Evolutionary conservation across 2,329 filamentous ascomycete genomes (phyloP).

Genomic region (Clarireedia monteithiana): DNA sequence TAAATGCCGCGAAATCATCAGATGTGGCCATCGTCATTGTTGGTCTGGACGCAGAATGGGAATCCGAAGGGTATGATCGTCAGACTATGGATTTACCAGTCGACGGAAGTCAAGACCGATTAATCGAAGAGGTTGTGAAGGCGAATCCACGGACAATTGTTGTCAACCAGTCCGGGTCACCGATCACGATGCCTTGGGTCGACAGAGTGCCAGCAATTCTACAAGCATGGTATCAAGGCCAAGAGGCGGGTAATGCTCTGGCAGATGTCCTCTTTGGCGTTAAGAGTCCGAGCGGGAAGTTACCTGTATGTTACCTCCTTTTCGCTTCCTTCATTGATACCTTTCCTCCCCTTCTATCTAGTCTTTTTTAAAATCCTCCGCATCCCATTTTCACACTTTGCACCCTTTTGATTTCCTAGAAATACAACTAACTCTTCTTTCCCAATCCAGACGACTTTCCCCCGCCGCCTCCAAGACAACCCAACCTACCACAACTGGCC

Average conservation of each 20-base stretch:
- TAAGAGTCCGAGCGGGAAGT: conserved; percentile 58
- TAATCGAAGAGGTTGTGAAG: conserved; percentile 53
- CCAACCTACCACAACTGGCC: conserved; percentile 68
- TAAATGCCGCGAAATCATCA: conserved; percentile 50
- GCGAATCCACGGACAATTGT: conserved; percentile 61
- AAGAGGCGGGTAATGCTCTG: conserved; percentile 61
- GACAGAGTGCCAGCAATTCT: conserved; percentile 56
- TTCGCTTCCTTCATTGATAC: neutral
- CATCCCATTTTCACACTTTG: too few relatives aligned
- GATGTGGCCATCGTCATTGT: conserved; percentile 63
- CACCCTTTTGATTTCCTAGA: too few relatives aligned
- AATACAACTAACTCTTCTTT: conserved; percentile 1
- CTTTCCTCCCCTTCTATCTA: neutral
- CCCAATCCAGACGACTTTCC: conserved; percentile 51
- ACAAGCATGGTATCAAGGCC: conserved; percentile 64
- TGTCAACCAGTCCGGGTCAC: conserved; percentile 62
- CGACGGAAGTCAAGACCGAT: conserved; percentile 50
- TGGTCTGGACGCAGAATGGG: conserved; percentile 67
- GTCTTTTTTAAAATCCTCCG: too few relatives aligned
- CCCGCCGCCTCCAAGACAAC: conserved; percentile 53
- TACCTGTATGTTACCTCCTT: conserved; percentile 37
- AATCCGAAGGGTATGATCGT: conserved; percentile 66
- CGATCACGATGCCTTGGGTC: conserved; percentile 64
- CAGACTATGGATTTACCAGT: conserved; percentile 51
- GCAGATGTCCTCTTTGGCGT: conserved; percentile 59